These are phyloP conservation scores for Misopates orontium DNA, from an alignment of 257 asterid species.

Conservation along the genomic window DNA sequence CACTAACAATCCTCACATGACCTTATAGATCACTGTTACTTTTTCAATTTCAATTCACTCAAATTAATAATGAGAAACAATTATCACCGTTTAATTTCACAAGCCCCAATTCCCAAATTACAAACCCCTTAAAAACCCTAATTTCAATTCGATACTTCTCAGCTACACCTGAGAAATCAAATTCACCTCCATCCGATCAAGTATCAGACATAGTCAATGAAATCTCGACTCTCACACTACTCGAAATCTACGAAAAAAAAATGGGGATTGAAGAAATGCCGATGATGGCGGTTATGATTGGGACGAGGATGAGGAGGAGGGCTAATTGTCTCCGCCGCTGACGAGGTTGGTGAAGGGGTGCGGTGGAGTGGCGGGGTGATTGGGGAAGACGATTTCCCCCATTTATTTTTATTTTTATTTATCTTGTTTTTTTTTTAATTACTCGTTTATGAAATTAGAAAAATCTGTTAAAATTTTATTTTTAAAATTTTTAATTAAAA, in stretches of 20 bases:
- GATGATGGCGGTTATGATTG: constrained; percentile 74
- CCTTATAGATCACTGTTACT: no score
- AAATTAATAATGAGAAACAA: constrained; percentile 48
- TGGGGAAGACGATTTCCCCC: no score
- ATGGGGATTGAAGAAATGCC: constrained; percentile 81
- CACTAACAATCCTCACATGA: no score
- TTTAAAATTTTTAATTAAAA: no score
- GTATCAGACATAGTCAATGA: constrained; percentile 64
- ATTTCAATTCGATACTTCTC: constrained; percentile 34
- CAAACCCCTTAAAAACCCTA: constrained; percentile 30
- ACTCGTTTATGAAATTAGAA: no score
- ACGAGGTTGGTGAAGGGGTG: no score
- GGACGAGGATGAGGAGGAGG: no score
- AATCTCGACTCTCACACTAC: constrained; percentile 58
- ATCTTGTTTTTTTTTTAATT: no score
- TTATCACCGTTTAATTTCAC: constrained; percentile 44
- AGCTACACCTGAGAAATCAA: constrained; percentile 50
- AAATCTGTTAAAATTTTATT: no score
- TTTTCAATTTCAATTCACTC: not conserved
- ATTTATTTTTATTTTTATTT: no score
- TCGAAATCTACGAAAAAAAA: constrained; percentile 68
- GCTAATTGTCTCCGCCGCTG: no score
- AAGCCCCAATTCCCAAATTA: constrained; percentile 33
- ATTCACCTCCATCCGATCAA: constrained; percentile 39
- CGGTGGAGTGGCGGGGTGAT: no score